Evolutionary conservation across 176 grass and related monocot genomes (phyloP).

Genomic region (Triticum turgidum): DNA sequence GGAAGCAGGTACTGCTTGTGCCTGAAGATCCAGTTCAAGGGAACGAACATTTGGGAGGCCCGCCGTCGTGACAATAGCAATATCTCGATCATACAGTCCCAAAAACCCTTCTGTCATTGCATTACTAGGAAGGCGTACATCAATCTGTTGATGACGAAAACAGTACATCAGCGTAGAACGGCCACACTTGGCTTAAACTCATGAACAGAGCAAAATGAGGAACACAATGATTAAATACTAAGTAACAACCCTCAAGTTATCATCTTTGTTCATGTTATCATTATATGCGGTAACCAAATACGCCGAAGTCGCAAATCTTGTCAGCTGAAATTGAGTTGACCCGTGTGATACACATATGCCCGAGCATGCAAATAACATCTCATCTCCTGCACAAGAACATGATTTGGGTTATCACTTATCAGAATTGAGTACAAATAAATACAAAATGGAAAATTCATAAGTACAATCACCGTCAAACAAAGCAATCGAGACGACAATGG

Average conservation of each 20-base stretch:
- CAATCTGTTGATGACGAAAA: background rate
- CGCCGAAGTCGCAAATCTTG: constrained; percentile 36
- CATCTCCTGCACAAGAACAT: constrained; percentile 26
- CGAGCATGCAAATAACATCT: constrained; percentile 10
- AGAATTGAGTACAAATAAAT: background rate
- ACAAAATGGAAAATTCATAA: too few species aligned
- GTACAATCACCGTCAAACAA: background rate
- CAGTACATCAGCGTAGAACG: background rate
- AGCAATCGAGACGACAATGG: background rate
- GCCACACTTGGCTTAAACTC: background rate
- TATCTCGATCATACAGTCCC: background rate
- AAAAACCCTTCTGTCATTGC: background rate
- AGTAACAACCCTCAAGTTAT: constrained; percentile 14
- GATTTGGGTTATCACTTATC: background rate
- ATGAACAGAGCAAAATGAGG: background rate
- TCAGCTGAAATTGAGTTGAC: background rate
- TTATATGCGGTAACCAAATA: background rate
- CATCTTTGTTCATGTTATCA: background rate
- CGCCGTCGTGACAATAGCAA: background rate
- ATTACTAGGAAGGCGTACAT: background rate
- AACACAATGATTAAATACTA: background rate
- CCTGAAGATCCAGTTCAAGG: background rate
- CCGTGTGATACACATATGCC: background rate
- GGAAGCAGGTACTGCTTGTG: too few species aligned
- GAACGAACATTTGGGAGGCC: background rate